A percentile compares a stretch with the other conserved stretches of the same genome.
Evolutionary conservation across 192 early-diverging fungal species (phyloP).

Genomic region (Globomyces pollinis-pini): DNA sequence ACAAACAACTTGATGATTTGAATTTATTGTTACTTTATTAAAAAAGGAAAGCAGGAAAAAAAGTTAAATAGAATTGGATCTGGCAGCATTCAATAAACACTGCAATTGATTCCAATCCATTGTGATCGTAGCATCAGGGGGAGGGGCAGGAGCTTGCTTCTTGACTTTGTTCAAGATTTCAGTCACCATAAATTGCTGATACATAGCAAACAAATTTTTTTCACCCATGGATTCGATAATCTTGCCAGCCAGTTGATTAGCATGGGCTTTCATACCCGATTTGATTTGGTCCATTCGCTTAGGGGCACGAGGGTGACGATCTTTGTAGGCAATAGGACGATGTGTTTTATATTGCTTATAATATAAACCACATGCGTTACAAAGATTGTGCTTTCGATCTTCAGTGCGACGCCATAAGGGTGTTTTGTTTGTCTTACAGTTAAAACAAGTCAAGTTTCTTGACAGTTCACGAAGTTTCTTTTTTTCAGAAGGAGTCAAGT

Average conservation of each 20-base stretch:
- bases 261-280: no score
- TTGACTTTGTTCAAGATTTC: no score
- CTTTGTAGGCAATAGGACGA: conserved; percentile 51
- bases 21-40: no score
- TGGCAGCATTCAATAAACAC: not conserved
- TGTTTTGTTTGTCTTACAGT: conserved; percentile 68
- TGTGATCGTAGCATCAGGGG: no score
- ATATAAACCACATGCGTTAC: conserved; percentile 87
- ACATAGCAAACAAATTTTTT: no score
- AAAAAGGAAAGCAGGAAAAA: no score
- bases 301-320: not conserved
- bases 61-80: no score
- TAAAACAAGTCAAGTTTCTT: conserved; percentile 44
- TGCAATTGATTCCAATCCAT: not conserved
- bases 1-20: no score
- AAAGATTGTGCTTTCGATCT: conserved; percentile 69
- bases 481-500: conserved; percentile 17
- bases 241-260: not conserved
- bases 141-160: no score
- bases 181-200: no score
- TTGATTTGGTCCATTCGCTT: conserved; percentile 1
- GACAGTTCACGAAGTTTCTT: conserved; percentile 24
- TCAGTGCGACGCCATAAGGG: conserved; percentile 74
- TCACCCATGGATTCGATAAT: not conserved
- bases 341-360: conserved; percentile 69